Base-by-base conservation (phyloP, 2,329 filamentous ascomycete species). In the Metarhizium brunneum region DNA sequence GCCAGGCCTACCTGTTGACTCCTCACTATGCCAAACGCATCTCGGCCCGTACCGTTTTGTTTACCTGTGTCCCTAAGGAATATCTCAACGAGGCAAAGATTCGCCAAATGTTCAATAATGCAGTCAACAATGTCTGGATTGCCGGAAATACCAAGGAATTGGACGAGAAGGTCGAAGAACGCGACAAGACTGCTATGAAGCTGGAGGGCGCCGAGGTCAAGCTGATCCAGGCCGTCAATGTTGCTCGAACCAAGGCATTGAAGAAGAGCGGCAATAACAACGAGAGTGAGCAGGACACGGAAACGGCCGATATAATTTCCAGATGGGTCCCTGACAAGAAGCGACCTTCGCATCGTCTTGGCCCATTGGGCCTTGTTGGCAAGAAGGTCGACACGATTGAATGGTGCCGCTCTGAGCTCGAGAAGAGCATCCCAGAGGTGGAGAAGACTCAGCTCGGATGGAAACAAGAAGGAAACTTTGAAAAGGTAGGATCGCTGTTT, bases 11-110 rank as follows among this genome's bases (percentile, higher is more conserved):
- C 73, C 83, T 92, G n/a, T 78, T 95, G 56, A 89, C 90, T 2
- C 90, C 89, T 1, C 77, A 88, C 52, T 92, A 95, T 66, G 82
- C 90, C 32, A 87, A 85, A 62, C 87, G 92, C 18, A 84, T 97
- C 47, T 96, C 92, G 0, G 91, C 92, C 0, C 84, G 91, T 32
- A 96, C 92, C 1, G 91, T 97, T 6, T 81, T 99, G n/a, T 95
- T 96, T 70, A 88, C 91, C 1, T 87, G 88, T 1, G 90, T 96
- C 1, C 92, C 92, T 0, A 74, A 83, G 40, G 80, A 87, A 4
- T 94, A 92, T 59, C 79, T 92, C 36, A 81, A 89, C 56, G 83
- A 91, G 66, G 76, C 75, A 38, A 90, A 86, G 63, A 81, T 95
- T 51, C 82, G 84, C 47, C 79, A 81, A 52, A 85, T 92, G 65